Conservation (phyloP, 306 rosid species). For the Nissolia schottii region DNA sequence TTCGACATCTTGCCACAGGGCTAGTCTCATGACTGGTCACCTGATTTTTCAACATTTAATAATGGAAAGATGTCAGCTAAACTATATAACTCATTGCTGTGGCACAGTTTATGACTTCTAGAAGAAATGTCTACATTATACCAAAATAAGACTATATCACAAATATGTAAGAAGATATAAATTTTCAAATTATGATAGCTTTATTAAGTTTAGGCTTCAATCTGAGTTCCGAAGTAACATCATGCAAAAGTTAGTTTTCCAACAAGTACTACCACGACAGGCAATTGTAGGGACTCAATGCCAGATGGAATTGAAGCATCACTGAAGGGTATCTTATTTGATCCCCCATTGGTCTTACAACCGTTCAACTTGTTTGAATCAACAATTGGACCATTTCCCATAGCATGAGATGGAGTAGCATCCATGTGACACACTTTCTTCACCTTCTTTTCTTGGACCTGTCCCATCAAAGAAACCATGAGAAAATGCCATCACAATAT, state of each 20-base stretch:
- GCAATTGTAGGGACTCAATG: conserved; percentile 41
- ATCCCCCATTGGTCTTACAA: conserved; percentile 36
- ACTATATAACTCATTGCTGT: not conserved
- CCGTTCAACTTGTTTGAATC: conserved; percentile 32
- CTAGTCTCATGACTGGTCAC: conserved; percentile 65
- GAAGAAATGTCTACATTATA: not conserved
- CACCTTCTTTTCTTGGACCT: conserved; percentile 58
- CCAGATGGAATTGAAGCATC: conserved; percentile 32
- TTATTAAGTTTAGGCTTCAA: not conserved
- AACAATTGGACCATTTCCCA: conserved; percentile 43
- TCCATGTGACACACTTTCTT: conserved; percentile 59
- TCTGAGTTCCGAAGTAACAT: not conserved
- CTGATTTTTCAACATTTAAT: conserved; percentile 24
- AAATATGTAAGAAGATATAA: not conserved
- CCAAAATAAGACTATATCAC: not conserved
- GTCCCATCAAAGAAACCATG: not conserved
- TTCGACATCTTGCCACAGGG: conserved; percentile 61
- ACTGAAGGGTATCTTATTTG: not conserved
- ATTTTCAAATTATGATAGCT: not conserved
- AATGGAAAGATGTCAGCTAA: not conserved
- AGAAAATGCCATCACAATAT: not conserved
- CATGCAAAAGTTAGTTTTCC: conserved; percentile 3
- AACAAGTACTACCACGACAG: conserved; percentile 49
- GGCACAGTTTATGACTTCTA: not conserved
- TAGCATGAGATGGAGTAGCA: conserved; percentile 37